A percentile compares a stretch with the other conserved stretches of the same genome.
Conservation (phyloP, 164 flowering plant species). For the Piper longum region DNA sequence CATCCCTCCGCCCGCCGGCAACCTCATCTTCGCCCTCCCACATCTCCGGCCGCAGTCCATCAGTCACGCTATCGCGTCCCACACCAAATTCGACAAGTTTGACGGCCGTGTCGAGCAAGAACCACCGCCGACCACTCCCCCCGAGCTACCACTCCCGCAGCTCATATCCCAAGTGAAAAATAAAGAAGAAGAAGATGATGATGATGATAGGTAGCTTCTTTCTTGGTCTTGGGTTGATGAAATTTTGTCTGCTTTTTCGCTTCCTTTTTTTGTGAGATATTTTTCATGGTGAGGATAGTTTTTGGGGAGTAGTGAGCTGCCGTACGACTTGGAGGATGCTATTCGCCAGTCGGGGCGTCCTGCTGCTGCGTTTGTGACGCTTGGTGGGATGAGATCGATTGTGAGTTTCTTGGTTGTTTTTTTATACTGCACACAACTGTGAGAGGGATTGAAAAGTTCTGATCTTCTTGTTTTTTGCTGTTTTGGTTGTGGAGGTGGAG, state of each 20-base stretch:
- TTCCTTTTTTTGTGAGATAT: no score
- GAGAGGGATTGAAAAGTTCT: not conserved
- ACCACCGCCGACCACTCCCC: constrained; percentile 10
- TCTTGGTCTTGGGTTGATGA: not conserved
- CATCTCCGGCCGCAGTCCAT: not conserved
- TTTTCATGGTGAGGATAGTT: no score
- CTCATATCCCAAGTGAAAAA: not conserved
- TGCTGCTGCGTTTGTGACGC: constrained; percentile 51
- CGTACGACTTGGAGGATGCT: constrained; percentile 91
- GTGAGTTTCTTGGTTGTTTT: constrained; percentile 30
- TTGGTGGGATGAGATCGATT: constrained; percentile 91
- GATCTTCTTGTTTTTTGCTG: not conserved
- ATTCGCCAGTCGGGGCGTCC: constrained; percentile 81
- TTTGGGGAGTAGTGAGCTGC: constrained; percentile 52
- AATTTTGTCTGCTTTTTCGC: not conserved
- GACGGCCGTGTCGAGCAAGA: constrained; percentile 12
- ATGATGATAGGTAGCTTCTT: not conserved
- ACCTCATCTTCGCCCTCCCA: not conserved
- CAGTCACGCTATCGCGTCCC: constrained; percentile 7
- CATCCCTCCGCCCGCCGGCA: no score
- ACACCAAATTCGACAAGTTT: constrained; percentile 75
- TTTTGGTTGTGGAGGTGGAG: constrained; percentile 49
- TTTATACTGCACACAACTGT: not conserved
- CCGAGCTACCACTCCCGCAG: constrained; percentile 11
- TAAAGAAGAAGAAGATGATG: constrained; percentile 43